Percentiles rank a stretch among this genome's conserved stretches.
Evolutionary conservation across 2,329 filamentous ascomycete genomes (phyloP).

Genomic region (Sclerotinia subarctica): DNA sequence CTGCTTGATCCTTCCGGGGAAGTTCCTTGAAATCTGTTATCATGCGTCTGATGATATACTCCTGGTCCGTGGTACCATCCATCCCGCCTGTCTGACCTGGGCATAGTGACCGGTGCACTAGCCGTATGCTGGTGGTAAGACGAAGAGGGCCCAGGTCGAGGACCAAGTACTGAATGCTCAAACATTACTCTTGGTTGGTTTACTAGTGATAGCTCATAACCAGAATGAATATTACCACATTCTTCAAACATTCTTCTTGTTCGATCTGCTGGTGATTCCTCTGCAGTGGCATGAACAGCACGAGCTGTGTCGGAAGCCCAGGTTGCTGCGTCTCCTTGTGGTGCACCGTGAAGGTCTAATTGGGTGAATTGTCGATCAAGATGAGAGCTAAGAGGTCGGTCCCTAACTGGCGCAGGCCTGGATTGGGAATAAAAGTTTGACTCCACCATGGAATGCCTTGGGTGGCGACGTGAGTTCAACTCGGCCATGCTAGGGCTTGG

Average conservation of each 20-base stretch:
- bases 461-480: conserved; percentile 41
- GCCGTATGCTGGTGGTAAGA: conserved; percentile 53
- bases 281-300: conserved; percentile 53
- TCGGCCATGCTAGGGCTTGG: conserved; percentile 38
- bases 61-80: conserved; percentile 67
- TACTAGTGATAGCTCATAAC: conserved; percentile 50
- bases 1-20: conserved; percentile 55
- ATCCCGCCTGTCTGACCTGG: conserved; percentile 61
- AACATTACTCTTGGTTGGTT: conserved; percentile 51
- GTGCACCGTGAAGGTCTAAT: conserved; percentile 58
- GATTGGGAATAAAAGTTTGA: not conserved
- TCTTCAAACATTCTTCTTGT: conserved; percentile 53
- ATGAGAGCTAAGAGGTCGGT: conserved; percentile 46
- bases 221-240: conserved; percentile 44
- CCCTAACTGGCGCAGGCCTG: conserved; percentile 40
- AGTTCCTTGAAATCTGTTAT: conserved; percentile 43
- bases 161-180: conserved; percentile 47
- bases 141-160: conserved; percentile 32
- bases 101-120: conserved; percentile 56
- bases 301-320: conserved; percentile 58
- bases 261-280: conserved; percentile 46
- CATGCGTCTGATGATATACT: conserved; percentile 31
- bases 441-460: conserved; percentile 16
- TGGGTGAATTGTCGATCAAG: conserved; percentile 67
- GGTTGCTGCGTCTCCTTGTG: conserved; percentile 51